Evolutionary conservation across 345 rosid genomes (phyloP).

Genomic region (Gossypium ekmanianum): DNA sequence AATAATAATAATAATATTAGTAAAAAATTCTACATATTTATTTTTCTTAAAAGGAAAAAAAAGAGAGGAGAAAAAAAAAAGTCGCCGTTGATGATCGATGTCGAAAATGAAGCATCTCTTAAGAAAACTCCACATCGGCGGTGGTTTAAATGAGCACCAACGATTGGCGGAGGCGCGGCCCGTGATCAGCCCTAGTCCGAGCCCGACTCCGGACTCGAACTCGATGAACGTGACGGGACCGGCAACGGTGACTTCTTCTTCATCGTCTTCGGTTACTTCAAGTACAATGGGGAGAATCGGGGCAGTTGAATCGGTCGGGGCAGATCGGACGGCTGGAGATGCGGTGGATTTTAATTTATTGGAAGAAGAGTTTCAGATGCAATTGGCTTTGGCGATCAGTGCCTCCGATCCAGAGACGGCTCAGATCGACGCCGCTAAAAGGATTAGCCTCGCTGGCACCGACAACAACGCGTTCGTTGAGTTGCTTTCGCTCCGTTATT

Average conservation of each 20-base stretch:
- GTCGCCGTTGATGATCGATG: conserved; percentile 76
- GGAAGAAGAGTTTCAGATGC: conserved; percentile 95
- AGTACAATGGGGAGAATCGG: conserved; percentile 42
- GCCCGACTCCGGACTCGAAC: conserved; percentile 25
- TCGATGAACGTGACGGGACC: conserved; percentile 29
- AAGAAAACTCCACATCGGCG: conserved; percentile 88
- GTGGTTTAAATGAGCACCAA: conserved; percentile 59
- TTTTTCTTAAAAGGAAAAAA: conserved; percentile 8
- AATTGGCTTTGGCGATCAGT: conserved; percentile 90
- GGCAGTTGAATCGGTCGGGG: conserved; percentile 40
- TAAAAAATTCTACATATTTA: background rate
- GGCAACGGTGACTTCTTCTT: conserved; percentile 7
- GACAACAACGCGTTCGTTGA: conserved; percentile 50
- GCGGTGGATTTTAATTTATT: conserved; percentile 60
- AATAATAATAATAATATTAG: background rate
- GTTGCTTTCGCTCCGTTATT: conserved; percentile 75
- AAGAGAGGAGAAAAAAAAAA: background rate
- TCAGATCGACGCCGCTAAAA: conserved; percentile 92
- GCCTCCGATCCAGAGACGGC: conserved; percentile 90
- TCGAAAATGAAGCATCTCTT: conserved; percentile 91
- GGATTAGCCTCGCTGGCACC: conserved; percentile 75
- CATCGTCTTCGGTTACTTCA: conserved; percentile 43
- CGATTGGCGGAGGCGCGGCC: conserved; percentile 39
- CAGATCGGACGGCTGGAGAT: conserved; percentile 38
- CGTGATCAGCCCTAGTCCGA: conserved; percentile 35